These are phyloP conservation scores for Atkinsonella hypoxylon DNA, from an alignment of 2,329 filamentous ascomycete genomes.

Conservation along the genomic window DNA sequence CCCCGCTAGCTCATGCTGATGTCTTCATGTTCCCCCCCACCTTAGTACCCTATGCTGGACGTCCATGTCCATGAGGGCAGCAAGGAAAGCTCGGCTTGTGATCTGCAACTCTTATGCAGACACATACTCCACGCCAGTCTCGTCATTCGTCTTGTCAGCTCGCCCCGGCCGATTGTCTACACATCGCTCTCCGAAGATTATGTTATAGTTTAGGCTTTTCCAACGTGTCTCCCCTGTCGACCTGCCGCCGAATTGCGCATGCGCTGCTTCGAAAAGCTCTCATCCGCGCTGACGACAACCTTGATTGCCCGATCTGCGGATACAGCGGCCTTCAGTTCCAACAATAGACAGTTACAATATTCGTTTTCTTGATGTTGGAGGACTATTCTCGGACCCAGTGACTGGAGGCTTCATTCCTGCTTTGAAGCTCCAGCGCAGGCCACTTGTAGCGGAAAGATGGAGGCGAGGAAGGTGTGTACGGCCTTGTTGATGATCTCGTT, in stretches of 20 bases:
- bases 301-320: neutral
- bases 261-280: neutral
- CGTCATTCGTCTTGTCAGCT: neutral
- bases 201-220: neutral
- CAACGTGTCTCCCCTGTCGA: neutral
- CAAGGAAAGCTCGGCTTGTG: conserved; percentile 2
- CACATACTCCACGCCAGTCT: neutral
- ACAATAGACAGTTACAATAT: neutral
- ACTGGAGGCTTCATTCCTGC: neutral
- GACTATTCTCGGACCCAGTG: neutral
- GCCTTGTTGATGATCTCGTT: neutral
- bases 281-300: conserved; percentile 1
- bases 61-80: neutral
- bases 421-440: neutral
- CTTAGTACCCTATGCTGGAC: neutral
- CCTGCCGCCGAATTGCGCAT: neutral
- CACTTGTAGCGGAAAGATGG: conserved; percentile 18
- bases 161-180: neutral
- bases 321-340: neutral
- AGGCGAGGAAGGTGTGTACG: conserved; percentile 28
- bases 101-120: neutral
- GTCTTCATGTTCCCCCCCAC: neutral
- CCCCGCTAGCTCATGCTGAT: conserved; percentile 4
- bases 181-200: neutral
- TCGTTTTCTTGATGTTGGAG: neutral